Base-by-base conservation (phyloP, 306 rosid genomes). In the Casuarina cunninghamiana region DNA sequence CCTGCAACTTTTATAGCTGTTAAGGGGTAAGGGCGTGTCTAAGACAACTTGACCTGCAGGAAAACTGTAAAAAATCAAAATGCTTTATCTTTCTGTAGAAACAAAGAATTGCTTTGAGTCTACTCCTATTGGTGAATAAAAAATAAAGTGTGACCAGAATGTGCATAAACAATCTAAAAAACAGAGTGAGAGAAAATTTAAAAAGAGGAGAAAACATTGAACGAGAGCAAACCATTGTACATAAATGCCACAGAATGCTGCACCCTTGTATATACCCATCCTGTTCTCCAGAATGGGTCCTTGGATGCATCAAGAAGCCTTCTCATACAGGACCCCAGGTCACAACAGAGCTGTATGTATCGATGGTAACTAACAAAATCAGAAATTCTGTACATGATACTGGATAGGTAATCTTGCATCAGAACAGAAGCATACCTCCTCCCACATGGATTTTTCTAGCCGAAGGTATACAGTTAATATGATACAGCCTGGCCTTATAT, bases 401-500 rank as follows among this genome's bases (percentile, higher is more conserved):
- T 76, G 57, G 37, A 38, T 32, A 61, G 48, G 49, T 62, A 78
- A 62, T 66, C 66, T 39, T 71, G 21, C 72, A 61, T 43, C 53
- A 57, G 53, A 76, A 77, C 53, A 61, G 73, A 82, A 81, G n/a
- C 77, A 72, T 86, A 94, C 98, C 91, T 94, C 90, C 39, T 89
- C 90, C 97, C 97, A 90, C 32, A 72, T 80, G 62, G 91, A 81
- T 53, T 87, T 85, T 73, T 87, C 85, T 42, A 89, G 88, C 49
- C 90, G 84, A 42, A 90, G 83, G 79, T 92, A 90, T 69, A 89
- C 77, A 10, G 97, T 92, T 77, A 92, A 79, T 72, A 92, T 77
- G 78, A 92, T 90, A 79, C 97, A 92, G 72, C 96, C 96, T 67
- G 97, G 96, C 89, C 89, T 90, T 74, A 92, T 90, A 77, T 92